phyloP scores from a whole-genome alignment of 192 early-diverging fungal species.

The Dispira parvispora region DNA sequence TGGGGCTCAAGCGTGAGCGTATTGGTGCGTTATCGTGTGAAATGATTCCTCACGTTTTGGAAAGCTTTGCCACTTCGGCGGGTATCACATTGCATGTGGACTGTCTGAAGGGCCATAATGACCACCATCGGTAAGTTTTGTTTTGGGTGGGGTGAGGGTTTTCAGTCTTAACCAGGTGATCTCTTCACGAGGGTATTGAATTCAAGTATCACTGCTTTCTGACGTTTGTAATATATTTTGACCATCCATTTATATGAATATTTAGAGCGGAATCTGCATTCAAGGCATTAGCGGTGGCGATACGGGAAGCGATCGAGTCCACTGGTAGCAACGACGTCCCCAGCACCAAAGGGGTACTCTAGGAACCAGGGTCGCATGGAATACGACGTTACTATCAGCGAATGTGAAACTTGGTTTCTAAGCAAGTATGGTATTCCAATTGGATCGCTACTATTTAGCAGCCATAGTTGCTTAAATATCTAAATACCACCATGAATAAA shows the following conservation, averaged over 20 bases:
- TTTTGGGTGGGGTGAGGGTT: not conserved
- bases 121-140: constrained; percentile 75
- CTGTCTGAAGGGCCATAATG: constrained; percentile 84
- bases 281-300: constrained; percentile 92
- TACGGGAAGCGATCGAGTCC: constrained; percentile 67
- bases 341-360: constrained; percentile 86
- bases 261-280: constrained; percentile 82
- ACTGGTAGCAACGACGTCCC: constrained; percentile 85
- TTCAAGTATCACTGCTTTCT: too few relatives aligned
- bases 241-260: not conserved
- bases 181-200: too few relatives aligned
- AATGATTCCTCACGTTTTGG: constrained; percentile 96
- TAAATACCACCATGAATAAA: too few relatives aligned
- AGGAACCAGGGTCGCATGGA: too few relatives aligned
- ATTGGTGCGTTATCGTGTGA: constrained; percentile 83
- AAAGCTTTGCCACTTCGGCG: constrained; percentile 78
- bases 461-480: too few relatives aligned
- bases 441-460: too few relatives aligned
- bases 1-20: constrained; percentile 82
- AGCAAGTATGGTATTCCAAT: too few relatives aligned
- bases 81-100: constrained; percentile 96
- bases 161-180: not conserved
- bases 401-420: too few relatives aligned
- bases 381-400: too few relatives aligned
- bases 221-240: too few relatives aligned